Conservation (phyloP, 352 stramenopile genomes). For the Phytophthora pseudosyringae region DNA sequence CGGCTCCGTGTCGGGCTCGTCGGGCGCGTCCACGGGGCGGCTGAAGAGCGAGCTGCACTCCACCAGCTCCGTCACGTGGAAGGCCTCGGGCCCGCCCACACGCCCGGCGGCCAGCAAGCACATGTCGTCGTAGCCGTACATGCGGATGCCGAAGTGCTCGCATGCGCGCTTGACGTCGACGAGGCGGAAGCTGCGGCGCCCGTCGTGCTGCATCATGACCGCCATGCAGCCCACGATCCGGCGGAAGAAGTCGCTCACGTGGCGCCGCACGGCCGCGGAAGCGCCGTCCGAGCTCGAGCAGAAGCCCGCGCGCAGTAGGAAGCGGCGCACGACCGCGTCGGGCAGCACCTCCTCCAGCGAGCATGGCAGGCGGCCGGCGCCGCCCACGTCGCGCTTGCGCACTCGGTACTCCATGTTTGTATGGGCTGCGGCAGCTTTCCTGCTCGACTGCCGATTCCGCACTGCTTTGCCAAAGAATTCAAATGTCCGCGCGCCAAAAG, state of each 20-base stretch:
- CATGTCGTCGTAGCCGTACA: slow-evolving; percentile 87
- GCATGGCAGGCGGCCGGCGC: slow-evolving; percentile 18
- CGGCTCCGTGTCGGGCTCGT: slow-evolving; percentile 73
- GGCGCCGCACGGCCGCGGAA: slow-evolving; percentile 46
- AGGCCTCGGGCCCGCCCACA: slow-evolving; percentile 35
- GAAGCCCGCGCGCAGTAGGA: slow-evolving; percentile 77
- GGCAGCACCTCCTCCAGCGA: slow-evolving; percentile 46
- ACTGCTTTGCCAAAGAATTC: slow-evolving; percentile 29
- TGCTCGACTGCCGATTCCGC: slow-evolving; percentile 26
- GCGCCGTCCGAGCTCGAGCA: slow-evolving; percentile 49
- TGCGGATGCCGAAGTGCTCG: slow-evolving; percentile 62
- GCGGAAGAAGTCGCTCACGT: slow-evolving; percentile 59
- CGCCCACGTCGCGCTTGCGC: slow-evolving; percentile 48
- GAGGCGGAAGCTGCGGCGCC: slow-evolving; percentile 51
- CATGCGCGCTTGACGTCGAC: slow-evolving; percentile 75
- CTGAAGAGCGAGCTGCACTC: slow-evolving; percentile 51
- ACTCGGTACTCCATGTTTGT: slow-evolving; percentile 60
- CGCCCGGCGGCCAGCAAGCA: slow-evolving; percentile 47
- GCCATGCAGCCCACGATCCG: slow-evolving; percentile 62
- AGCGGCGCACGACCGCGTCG: slow-evolving; percentile 62
- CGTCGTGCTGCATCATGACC: slow-evolving; percentile 54
- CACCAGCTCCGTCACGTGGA: slow-evolving; percentile 80
- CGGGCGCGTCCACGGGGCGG: slow-evolving; percentile 34
- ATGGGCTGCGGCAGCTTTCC: slow-evolving; percentile 13
- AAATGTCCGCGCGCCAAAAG: slow-evolving; percentile 24